Base-by-base conservation (phyloP, 2,329 filamentous ascomycete genomes). In the Triangularia verruculosa region DNA sequence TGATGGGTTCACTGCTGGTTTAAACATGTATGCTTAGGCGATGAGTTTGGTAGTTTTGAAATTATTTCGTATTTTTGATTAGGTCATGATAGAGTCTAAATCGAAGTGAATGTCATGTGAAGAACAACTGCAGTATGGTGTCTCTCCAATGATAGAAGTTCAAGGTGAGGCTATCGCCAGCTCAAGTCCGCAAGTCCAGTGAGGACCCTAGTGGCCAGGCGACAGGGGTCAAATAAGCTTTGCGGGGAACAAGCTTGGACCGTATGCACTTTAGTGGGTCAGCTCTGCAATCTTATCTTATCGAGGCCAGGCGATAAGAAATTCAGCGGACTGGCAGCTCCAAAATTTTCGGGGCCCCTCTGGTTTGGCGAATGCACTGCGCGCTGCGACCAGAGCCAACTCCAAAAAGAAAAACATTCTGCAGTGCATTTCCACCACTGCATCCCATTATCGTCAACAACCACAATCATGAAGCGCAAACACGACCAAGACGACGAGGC, bases 401-500 rank as follows among this genome's bases (percentile, higher is more conserved):
- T 17, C 55, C 17, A 32, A 32, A 34, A 34, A 57, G 34, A 57
- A 34, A 39, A 6, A 57, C 32, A 13, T 34, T 47, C 39, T 47
- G 39, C 0, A 25, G 34, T 52, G 30, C 24, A 53, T 9, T 54
- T 57, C 43, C 47, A 30, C 25, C 54, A 53, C 15, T 22, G 9
- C 17, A 20, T 55, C 47, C 47, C 39, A n/a, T 17, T 20, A 20
- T 9, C 39, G n/a, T 27, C 32, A 32, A n/a, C 61, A 53, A 51
- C 11, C 25, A 76, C 39, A 25, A 52, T n/a, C 52, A 86, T 86
- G 83, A 89, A 88, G 76, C 80, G 86, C 65, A 89, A 89, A 77
- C 78, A 87, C 67, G 80, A 86, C 67, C 79, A 82, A 63, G 82
- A 80, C 24, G 57, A 52, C 57, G 39, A 39, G 72, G 80, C 83